These are phyloP conservation scores for Fusarium udum DNA, from an alignment of 2,329 filamentous ascomycete species.

Conservation along the genomic window DNA sequence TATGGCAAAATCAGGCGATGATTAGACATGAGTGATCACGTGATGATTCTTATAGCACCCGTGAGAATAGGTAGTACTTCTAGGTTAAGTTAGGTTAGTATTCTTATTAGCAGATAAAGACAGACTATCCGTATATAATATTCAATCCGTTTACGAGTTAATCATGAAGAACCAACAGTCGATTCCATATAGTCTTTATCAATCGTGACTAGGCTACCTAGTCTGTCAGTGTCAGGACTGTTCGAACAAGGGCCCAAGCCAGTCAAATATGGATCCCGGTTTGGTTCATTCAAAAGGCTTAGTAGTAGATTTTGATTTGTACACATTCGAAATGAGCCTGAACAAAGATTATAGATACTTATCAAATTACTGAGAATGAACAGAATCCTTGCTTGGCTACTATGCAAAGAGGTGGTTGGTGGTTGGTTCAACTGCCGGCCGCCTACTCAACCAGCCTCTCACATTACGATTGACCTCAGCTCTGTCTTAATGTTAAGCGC, in stretches of 20 bases:
- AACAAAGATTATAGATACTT: background rate
- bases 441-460: conserved; percentile 12
- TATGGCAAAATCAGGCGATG: conserved; percentile 19
- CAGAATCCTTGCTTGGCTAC: background rate
- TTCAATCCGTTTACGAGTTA: background rate
- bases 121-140: background rate
- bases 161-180: background rate
- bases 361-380: background rate
- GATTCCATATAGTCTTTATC: background rate
- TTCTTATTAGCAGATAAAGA: background rate
- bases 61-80: background rate
- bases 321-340: background rate
- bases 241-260: background rate
- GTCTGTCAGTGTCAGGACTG: background rate
- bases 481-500: background rate
- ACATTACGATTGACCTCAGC: conserved; percentile 4
- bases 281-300: background rate
- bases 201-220: background rate
- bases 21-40: conserved; percentile 13
- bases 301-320: background rate
- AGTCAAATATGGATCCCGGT: background rate
- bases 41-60: background rate
- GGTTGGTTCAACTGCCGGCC: background rate
- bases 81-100: background rate
- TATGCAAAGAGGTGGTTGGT: conserved; percentile 1